These are phyloP conservation scores for Termitomyces sp. DNA, from an alignment of 768 basidiomycete genomes.

Conservation along the genomic window DNA sequence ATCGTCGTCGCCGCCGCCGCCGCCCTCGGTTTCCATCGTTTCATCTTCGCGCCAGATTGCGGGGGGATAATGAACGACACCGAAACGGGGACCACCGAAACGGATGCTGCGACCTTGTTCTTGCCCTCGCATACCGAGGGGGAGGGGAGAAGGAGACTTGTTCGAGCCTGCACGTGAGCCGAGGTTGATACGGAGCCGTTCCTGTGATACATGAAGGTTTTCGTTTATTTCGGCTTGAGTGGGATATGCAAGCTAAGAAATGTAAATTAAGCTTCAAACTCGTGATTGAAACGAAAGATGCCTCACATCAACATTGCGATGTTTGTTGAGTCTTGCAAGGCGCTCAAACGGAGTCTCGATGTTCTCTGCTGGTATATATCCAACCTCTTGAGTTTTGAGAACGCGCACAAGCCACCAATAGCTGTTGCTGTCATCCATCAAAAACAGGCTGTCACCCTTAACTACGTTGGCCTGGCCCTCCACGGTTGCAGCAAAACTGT, in stretches of 20 bases:
- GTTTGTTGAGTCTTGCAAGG: conserved; percentile 92
- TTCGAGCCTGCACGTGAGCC: conserved; percentile 45
- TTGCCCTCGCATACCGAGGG: conserved; percentile 31
- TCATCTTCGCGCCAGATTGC: conserved; percentile 77
- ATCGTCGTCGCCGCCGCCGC: no score
- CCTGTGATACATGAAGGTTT: conserved; percentile 35
- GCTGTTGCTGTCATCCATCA: conserved; percentile 98
- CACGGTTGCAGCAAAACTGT: conserved; percentile 96
- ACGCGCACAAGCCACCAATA: conserved; percentile 99
- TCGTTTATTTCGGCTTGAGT: conserved; percentile 69
- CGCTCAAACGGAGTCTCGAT: conserved; percentile 98
- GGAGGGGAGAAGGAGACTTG: conserved; percentile 48
- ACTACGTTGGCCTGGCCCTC: conserved; percentile 99
- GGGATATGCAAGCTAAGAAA: conserved; percentile 63
- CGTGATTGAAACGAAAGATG: not conserved
- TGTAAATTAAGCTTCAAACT: not conserved
- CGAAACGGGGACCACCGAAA: conserved; percentile 61
- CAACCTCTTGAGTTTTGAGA: conserved; percentile 97
- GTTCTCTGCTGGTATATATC: conserved; percentile 98
- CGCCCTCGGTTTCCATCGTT: conserved; percentile 63
- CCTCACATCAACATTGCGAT: conserved; percentile 93
- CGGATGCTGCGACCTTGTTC: conserved; percentile 48
- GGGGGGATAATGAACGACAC: conserved; percentile 73
- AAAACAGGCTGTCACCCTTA: conserved; percentile 93
- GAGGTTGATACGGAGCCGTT: conserved; percentile 34